A percentile compares a stretch with the other conserved stretches of the same genome.
Conservation (phyloP, 192 early-diverging fungal species). For the Globomyces pollinis-pini region DNA sequence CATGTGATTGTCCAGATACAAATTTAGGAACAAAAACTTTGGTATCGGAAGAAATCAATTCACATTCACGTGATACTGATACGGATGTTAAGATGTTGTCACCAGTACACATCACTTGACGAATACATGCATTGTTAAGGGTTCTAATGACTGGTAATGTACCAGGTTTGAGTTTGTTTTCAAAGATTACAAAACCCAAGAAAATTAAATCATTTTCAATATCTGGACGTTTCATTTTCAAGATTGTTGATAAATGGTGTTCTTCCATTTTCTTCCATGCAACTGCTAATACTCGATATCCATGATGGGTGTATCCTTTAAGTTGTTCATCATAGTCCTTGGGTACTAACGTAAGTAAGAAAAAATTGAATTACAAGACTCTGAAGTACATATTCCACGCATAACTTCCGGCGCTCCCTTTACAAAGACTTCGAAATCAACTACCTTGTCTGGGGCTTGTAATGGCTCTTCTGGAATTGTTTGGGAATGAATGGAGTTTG, state of each 20-base stretch:
- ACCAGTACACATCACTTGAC: constrained; percentile 97
- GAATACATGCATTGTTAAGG: constrained; percentile 73
- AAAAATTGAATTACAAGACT: constrained; percentile 52
- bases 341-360: constrained; percentile 70
- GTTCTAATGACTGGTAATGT: constrained; percentile 70
- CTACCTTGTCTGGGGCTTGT: background rate
- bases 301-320: constrained; percentile 83
- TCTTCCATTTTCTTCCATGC: constrained; percentile 64
- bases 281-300: constrained; percentile 94
- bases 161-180: constrained; percentile 94
- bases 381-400: constrained; percentile 74
- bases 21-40: constrained; percentile 79
- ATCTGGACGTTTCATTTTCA: constrained; percentile 74
- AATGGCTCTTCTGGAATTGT: background rate
- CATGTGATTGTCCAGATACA: constrained; percentile 29
- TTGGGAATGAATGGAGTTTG: background rate
- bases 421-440: constrained; percentile 71
- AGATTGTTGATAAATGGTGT: constrained; percentile 53
- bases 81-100: constrained; percentile 96
- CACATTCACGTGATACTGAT: constrained; percentile 89
- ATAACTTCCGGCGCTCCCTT: constrained; percentile 99
- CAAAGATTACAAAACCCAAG: constrained; percentile 95
- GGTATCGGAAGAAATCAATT: constrained; percentile 66
- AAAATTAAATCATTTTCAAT: constrained; percentile 81
- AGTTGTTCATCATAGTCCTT: constrained; percentile 74